phyloP scores from a whole-genome alignment of 441 rosid genomes.

The Gossypium laxum region DNA sequence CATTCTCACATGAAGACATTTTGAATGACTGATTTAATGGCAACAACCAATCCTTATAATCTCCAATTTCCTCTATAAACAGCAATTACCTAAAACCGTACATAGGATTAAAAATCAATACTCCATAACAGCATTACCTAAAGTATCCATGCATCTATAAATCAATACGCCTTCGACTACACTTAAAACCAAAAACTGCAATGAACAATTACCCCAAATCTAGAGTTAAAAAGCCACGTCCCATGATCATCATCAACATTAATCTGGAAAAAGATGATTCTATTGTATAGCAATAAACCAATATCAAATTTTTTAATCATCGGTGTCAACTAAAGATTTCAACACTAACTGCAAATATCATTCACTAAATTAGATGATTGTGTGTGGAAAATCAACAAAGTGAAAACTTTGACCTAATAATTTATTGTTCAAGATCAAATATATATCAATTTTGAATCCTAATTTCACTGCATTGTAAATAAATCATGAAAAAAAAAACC shows the following conservation, averaged over 20 bases:
- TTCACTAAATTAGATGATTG: constrained; percentile 5
- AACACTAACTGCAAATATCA: not conserved
- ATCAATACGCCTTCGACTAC: not conserved
- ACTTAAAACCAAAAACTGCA: not conserved
- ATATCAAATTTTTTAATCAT: not conserved
- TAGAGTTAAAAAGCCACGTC: not conserved
- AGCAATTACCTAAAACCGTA: not conserved
- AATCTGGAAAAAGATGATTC: not conserved
- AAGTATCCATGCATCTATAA: not conserved
- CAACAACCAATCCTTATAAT: not conserved
- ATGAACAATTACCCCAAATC: not conserved
- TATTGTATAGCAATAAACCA: not conserved
- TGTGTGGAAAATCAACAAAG: not conserved
- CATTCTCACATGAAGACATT: constrained; percentile 20
- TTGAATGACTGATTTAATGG: not conserved
- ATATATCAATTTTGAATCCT: not conserved
- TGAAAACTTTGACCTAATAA: not conserved
- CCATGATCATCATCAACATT: not conserved
- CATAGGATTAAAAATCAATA: not conserved
- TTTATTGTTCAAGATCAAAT: not conserved
- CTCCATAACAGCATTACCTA: not conserved
- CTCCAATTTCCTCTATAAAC: not conserved
- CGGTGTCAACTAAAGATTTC: too few species aligned
- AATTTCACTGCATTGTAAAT: not conserved
- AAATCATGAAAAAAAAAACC: constrained; percentile 1